These are phyloP conservation scores for Scopulariopsis brevicaulis DNA, from an alignment of 2,329 filamentous ascomycete genomes.

Conservation along the genomic window DNA sequence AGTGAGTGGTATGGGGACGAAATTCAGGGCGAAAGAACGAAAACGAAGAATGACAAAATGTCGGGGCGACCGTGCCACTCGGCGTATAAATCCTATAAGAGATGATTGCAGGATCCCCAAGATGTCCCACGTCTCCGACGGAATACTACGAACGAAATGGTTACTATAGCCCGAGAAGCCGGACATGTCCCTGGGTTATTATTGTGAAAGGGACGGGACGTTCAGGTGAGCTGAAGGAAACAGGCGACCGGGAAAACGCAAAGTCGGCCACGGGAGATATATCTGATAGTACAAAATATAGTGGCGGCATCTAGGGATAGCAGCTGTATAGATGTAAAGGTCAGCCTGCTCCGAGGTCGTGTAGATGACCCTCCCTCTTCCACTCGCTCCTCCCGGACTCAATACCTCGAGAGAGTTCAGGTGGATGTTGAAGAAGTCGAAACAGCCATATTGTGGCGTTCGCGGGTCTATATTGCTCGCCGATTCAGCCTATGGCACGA, in stretches of 20 bases:
- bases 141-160: neutral
- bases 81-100: neutral
- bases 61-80: neutral
- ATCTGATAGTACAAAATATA: slow-evolving; percentile 10
- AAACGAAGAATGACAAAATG: neutral
- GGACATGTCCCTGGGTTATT: neutral
- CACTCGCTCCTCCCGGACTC: neutral
- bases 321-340: slow-evolving; percentile 1
- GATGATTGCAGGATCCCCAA: neutral
- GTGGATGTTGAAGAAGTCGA: slow-evolving; percentile 1
- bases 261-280: neutral
- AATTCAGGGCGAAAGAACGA: neutral
- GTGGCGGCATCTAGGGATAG: slow-evolving; percentile 8
- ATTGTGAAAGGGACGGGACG: neutral
- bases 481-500: slow-evolving; percentile 12
- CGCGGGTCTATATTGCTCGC: slow-evolving; percentile 10
- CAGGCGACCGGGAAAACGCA: slow-evolving; percentile 3
- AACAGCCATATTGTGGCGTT: slow-evolving; percentile 8
- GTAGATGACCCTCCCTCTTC: too few species aligned
- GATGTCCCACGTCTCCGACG: neutral
- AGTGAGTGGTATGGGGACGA: neutral
- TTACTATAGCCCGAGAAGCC: neutral
- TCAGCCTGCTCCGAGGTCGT: too few species aligned
- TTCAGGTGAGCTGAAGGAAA: neutral
- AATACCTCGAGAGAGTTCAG: slow-evolving; percentile 5